These are phyloP conservation scores for Arctium minus DNA, from an alignment of 129 eudicot genomes.

Conservation along the genomic window DNA sequence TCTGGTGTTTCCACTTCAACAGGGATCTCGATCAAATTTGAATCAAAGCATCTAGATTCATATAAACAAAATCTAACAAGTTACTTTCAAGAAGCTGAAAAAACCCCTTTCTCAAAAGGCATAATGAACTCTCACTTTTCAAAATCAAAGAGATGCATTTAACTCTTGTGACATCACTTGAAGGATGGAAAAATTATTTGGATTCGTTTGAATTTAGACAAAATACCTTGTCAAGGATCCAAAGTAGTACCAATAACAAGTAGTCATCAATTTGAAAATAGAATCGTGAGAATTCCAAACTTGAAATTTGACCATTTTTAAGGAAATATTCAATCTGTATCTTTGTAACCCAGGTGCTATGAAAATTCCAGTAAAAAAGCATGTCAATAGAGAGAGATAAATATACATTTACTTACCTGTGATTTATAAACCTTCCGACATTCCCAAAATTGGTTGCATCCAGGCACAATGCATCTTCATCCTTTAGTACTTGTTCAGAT, in stretches of 20 bases:
- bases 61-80: background rate
- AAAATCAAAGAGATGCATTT: conserved; percentile 1
- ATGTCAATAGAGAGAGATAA: background rate
- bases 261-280: too few relatives aligned
- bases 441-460: conserved; percentile 82
- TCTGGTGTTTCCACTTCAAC: conserved; percentile 81
- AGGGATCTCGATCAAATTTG: conserved; percentile 68
- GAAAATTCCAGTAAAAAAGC: background rate
- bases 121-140: conserved; percentile 8
- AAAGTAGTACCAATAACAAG: too few relatives aligned
- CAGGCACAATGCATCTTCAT: conserved; percentile 85
- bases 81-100: conserved; percentile 6
- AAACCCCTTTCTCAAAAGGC: background rate
- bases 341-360: background rate
- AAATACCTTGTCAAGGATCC: too few relatives aligned
- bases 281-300: background rate
- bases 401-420: conserved; percentile 40
- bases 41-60: conserved; percentile 56
- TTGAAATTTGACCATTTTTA: background rate
- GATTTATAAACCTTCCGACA: conserved; percentile 82
- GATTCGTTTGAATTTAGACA: too few relatives aligned
- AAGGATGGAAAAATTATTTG: too few relatives aligned
- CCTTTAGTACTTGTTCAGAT: conserved; percentile 61
- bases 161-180: background rate
- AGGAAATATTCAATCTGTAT: background rate